Conservation (phyloP, 2,329 filamentous ascomycete genomes). For the Incumbomyces delicatus region DNA sequence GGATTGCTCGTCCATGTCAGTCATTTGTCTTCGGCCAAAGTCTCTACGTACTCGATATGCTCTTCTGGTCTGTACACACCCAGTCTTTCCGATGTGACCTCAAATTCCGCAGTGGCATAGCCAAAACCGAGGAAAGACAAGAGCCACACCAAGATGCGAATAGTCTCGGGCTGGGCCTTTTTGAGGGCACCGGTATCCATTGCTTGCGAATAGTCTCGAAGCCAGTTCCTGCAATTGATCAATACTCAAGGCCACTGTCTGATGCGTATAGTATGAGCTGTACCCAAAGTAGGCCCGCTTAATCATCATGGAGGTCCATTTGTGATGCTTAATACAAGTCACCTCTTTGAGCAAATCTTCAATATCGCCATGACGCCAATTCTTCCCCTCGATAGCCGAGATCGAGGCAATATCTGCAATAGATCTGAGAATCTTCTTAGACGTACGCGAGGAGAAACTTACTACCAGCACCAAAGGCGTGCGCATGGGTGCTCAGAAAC, state of each 20-base stretch:
- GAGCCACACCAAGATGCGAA: conserved; percentile 71
- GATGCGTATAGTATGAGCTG: not conserved
- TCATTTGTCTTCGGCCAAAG: conserved; percentile 35
- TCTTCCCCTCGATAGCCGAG: conserved; percentile 41
- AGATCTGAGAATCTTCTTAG: conserved; percentile 8
- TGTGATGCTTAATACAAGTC: conserved; percentile 68
- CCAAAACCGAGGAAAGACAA: conserved; percentile 73
- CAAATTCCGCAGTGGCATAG: conserved; percentile 77
- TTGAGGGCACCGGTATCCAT: conserved; percentile 73
- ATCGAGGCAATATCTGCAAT: conserved; percentile 38
- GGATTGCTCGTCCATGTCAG: conserved; percentile 54
- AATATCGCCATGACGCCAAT: conserved; percentile 55
- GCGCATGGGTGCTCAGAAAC: conserved; percentile 29
- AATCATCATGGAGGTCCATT: conserved; percentile 72
- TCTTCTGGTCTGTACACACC: conserved; percentile 70
- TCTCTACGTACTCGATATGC: conserved; percentile 37
- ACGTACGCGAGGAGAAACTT: conserved; percentile 15
- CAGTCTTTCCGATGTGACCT: conserved; percentile 69
- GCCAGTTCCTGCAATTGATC: conserved; percentile 51
- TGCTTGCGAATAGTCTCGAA: conserved; percentile 76
- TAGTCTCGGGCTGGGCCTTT: conserved; percentile 66
- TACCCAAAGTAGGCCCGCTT: conserved; percentile 63
- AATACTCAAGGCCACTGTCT: no score
- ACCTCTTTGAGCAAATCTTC: conserved; percentile 73
- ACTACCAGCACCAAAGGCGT: conserved; percentile 39